Evolutionary conservation across 164 flowering plant genomes (phyloP).

Genomic region (Chimonanthus salicifolius): DNA sequence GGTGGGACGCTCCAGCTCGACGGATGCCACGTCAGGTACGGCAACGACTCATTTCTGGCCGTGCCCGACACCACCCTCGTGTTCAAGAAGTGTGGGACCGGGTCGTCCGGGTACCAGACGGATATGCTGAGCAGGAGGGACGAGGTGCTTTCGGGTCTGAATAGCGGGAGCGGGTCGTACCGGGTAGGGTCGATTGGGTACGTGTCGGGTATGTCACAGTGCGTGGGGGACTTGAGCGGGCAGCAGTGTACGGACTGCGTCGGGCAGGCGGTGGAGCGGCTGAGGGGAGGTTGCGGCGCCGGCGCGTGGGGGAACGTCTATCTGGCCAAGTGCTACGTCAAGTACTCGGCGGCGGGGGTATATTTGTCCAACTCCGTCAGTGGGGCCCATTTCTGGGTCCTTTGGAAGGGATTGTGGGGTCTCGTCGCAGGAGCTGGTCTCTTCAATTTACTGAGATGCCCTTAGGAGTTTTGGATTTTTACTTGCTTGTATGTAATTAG

Average conservation of each 20-base stretch:
- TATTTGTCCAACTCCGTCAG: conserved; percentile 36
- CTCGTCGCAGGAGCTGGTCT: background rate
- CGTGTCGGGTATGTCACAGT: conserved; percentile 75
- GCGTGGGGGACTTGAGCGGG: conserved; percentile 71
- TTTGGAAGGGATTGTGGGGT: conserved; percentile 19
- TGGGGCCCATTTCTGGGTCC: conserved; percentile 31
- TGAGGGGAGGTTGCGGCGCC: conserved; percentile 57
- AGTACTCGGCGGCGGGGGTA: conserved; percentile 34
- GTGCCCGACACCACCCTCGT: conserved; percentile 69
- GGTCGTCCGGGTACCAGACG: conserved; percentile 32
- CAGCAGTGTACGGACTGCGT: conserved; percentile 71
- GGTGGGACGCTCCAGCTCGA: conserved; percentile 74
- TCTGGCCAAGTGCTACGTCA: conserved; percentile 79
- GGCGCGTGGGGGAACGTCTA: conserved; percentile 67
- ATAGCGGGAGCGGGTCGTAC: conserved; percentile 34
- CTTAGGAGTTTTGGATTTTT: background rate
- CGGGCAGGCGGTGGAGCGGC: conserved; percentile 48
- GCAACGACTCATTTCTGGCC: conserved; percentile 62
- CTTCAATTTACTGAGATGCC: background rate
- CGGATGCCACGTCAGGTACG: conserved; percentile 78
- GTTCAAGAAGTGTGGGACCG: conserved; percentile 67
- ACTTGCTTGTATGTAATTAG: too few species aligned
- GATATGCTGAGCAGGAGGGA: conserved; percentile 44
- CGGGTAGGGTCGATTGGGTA: conserved; percentile 57
- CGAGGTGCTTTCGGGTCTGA: conserved; percentile 45